These are phyloP conservation scores for Septoria linicola DNA, from an alignment of 2,329 filamentous ascomycete species.

Conservation along the genomic window DNA sequence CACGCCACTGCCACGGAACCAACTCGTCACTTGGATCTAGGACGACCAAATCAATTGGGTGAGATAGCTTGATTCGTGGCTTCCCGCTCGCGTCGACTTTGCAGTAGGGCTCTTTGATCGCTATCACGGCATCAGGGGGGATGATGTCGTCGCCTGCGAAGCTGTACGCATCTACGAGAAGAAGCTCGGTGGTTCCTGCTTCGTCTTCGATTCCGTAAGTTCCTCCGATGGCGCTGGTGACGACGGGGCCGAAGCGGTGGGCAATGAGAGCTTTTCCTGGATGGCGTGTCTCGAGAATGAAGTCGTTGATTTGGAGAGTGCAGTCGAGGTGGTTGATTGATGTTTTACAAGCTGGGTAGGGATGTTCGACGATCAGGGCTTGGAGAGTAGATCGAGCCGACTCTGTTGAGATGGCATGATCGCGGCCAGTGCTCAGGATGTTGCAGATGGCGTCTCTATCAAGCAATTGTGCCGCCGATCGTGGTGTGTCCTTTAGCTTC, in stretches of 20 bases:
- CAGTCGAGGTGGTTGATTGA: not conserved
- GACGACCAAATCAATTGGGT: conserved; percentile 4
- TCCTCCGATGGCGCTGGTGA: conserved; percentile 10
- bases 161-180: conserved; percentile 10
- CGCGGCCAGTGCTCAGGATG: not conserved
- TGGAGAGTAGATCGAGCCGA: not conserved
- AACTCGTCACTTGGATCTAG: not conserved
- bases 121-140: not conserved
- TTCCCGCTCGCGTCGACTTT: not conserved
- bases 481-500: conserved; percentile 7
- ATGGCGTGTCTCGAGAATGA: conserved; percentile 7
- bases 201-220: conserved; percentile 8
- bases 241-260: conserved; percentile 1
- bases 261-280: not conserved
- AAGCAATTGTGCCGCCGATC: not conserved
- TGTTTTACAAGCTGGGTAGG: conserved; percentile 4
- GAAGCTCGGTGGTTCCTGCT: not conserved
- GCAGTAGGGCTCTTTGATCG: conserved; percentile 13
- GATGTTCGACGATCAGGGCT: not conserved
- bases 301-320: conserved; percentile 3
- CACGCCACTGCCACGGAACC: not conserved
- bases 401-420: not conserved
- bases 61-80: conserved; percentile 8
- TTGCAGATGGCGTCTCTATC: not conserved
- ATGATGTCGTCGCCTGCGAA: conserved; percentile 12